phyloP scores from a whole-genome alignment of 2,329 filamentous ascomycete species.

The Incumbomyces delicatus region DNA sequence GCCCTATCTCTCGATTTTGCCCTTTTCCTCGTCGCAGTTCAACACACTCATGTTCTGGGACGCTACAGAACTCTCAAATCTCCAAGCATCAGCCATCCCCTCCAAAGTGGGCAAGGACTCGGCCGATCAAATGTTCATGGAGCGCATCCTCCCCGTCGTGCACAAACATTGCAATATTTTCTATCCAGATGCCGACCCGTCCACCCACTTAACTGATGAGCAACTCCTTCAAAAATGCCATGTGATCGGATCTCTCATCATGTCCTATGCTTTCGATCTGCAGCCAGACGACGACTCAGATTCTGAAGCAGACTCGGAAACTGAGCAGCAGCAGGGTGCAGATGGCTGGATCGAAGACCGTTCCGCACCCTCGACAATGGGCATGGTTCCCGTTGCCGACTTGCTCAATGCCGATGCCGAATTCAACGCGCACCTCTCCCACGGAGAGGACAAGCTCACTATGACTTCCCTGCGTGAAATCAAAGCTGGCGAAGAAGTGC shows the following conservation, averaged over 20 bases:
- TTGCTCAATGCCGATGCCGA: slow-evolving; percentile 81
- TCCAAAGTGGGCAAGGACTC: slow-evolving; percentile 60
- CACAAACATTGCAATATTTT: slow-evolving; percentile 33
- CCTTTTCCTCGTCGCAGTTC: slow-evolving; percentile 44
- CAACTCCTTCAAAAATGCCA: slow-evolving; percentile 54
- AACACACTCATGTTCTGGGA: slow-evolving; percentile 90
- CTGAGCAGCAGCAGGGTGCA: slow-evolving; percentile 39
- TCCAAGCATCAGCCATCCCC: slow-evolving; percentile 69
- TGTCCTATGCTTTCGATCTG: slow-evolving; percentile 88
- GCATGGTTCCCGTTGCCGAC: slow-evolving; percentile 82
- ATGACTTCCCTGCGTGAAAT: slow-evolving; percentile 65
- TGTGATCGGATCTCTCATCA: slow-evolving; percentile 76
- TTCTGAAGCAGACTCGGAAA: background rate
- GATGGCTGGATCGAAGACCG: slow-evolving; percentile 34
- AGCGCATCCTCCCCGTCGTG: slow-evolving; percentile 47
- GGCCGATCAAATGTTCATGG: slow-evolving; percentile 62
- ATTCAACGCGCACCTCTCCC: slow-evolving; percentile 46
- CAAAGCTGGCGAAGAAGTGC: slow-evolving; percentile 61
- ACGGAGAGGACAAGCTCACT: slow-evolving; percentile 51
- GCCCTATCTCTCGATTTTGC: slow-evolving; percentile 68
- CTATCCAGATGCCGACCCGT: slow-evolving; percentile 24
- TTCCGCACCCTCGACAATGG: slow-evolving; percentile 1
- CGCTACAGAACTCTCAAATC: slow-evolving; percentile 54
- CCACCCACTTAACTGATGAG: slow-evolving; percentile 24
- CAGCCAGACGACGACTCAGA: slow-evolving; percentile 22